Percentiles rank a stretch among this genome's conserved stretches.
These are phyloP conservation scores for Tricholoma flavovirens DNA, from an alignment of 768 basidiomycete species.

Conservation along the genomic window DNA sequence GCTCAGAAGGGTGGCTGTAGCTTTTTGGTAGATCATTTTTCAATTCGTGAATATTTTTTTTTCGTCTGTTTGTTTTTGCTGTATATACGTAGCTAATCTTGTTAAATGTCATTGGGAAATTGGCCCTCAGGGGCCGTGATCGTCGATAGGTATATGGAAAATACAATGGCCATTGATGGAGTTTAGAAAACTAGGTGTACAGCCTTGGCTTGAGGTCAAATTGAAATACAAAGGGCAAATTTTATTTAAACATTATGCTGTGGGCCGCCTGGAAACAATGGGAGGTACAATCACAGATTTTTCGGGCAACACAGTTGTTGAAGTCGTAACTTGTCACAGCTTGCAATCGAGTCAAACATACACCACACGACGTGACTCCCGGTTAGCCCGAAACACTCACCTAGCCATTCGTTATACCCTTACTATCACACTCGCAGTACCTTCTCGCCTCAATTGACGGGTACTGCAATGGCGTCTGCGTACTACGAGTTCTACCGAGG, in stretches of 20 bases:
- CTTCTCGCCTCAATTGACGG: too few relatives aligned
- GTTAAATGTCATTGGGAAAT: neutral
- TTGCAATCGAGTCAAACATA: too few relatives aligned
- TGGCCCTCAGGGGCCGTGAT: neutral
- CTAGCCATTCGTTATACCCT: neutral
- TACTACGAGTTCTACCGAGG: constrained; percentile 94
- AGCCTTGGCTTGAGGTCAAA: too few relatives aligned
- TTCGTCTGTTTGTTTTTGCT: neutral
- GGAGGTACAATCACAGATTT: too few relatives aligned
- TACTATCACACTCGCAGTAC: neutral
- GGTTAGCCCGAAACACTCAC: neutral
- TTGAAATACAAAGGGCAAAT: too few relatives aligned
- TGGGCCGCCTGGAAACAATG: too few relatives aligned
- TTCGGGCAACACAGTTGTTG: too few relatives aligned
- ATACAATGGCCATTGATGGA: too few relatives aligned
- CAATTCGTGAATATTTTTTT: neutral
- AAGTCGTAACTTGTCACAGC: too few relatives aligned
- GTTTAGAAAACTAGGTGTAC: neutral
- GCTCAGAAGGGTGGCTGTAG: constrained; percentile 46
- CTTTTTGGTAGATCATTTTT: neutral
- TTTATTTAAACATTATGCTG: too few relatives aligned
- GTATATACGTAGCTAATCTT: neutral
- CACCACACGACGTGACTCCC: too few relatives aligned
- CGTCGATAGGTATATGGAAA: neutral
- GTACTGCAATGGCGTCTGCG: constrained; percentile 57